Percentiles rank a stretch among this genome's conserved stretches.
These are phyloP conservation scores for Pythium pectinolyticum DNA, from an alignment of 352 stramenopile species.

Conservation along the genomic window DNA sequence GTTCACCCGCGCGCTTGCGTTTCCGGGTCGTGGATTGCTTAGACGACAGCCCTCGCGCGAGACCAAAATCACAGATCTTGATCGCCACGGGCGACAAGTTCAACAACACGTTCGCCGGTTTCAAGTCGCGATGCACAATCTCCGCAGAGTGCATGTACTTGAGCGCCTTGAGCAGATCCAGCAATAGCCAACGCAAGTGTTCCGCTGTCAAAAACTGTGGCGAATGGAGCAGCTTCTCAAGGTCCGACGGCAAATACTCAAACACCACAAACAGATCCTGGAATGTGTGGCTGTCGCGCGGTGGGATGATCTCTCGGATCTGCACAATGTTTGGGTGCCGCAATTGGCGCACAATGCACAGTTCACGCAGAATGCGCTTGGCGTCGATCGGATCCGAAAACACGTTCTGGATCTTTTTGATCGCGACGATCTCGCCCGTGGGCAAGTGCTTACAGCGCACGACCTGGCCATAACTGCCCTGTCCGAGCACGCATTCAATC, in stretches of 20 bases:
- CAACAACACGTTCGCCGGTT: conserved; percentile 86
- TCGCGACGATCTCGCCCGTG: conserved; percentile 85
- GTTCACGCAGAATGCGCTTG: conserved; percentile 82
- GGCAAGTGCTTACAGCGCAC: conserved; percentile 86
- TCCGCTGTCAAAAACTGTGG: conserved; percentile 84
- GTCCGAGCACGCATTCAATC: conserved; percentile 82
- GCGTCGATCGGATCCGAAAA: conserved; percentile 87
- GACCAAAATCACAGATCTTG: conserved; percentile 87
- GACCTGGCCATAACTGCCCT: conserved; percentile 86
- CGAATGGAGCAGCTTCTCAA: conserved; percentile 85
- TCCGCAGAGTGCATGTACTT: conserved; percentile 90
- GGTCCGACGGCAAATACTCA: conserved; percentile 80
- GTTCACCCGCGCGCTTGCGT: conserved; percentile 48
- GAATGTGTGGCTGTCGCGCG: conserved; percentile 66
- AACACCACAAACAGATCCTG: conserved; percentile 87
- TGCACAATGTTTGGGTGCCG: conserved; percentile 88
- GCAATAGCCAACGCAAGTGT: conserved; percentile 79
- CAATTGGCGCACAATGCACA: conserved; percentile 82
- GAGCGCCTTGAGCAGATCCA: conserved; percentile 84
- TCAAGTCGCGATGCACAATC: conserved; percentile 89
- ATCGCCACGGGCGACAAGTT: conserved; percentile 85
- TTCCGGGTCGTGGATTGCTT: conserved; percentile 55
- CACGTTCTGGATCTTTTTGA: conserved; percentile 90
- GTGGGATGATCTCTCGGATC: conserved; percentile 85
- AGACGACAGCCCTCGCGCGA: conserved; percentile 69